These are phyloP conservation scores for Verbascum thapsus DNA, from an alignment of 257 asterid genomes.

Conservation along the genomic window DNA sequence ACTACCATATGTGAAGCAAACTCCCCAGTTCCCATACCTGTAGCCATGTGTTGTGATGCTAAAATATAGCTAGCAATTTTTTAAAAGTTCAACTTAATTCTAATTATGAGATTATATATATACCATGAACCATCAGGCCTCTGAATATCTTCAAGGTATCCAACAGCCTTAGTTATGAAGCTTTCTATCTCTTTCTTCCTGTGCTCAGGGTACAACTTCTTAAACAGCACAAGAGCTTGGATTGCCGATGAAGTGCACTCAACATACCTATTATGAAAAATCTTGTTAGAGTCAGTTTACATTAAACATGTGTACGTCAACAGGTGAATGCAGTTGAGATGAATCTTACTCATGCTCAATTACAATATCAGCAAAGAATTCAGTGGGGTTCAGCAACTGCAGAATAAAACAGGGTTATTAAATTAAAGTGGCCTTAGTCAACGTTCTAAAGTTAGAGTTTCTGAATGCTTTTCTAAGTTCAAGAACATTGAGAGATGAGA, in stretches of 20 bases:
- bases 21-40: slow-evolving; percentile 84
- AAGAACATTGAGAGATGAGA: slow-evolving; percentile 5
- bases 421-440: background rate
- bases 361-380: slow-evolving; percentile 62
- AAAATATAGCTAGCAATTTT: background rate
- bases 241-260: slow-evolving; percentile 84
- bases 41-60: slow-evolving; percentile 1
- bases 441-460: background rate
- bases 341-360: slow-evolving; percentile 75
- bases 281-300: background rate
- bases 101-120: background rate
- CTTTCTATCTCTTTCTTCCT: slow-evolving; percentile 58
- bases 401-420: slow-evolving; percentile 1
- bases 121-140: slow-evolving; percentile 88
- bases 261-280: slow-evolving; percentile 46
- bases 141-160: slow-evolving; percentile 59
- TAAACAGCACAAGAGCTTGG: slow-evolving; percentile 66
- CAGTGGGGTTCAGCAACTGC: slow-evolving; percentile 83
- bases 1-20: slow-evolving; percentile 78
- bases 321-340: background rate
- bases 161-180: slow-evolving; percentile 43
- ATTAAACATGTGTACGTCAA: background rate
- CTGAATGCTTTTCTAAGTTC: background rate
- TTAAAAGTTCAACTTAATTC: background rate
- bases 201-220: slow-evolving; percentile 57